Conservation (phyloP, 495 filamentous ascomycete species). For the Podospora comata region DNA sequence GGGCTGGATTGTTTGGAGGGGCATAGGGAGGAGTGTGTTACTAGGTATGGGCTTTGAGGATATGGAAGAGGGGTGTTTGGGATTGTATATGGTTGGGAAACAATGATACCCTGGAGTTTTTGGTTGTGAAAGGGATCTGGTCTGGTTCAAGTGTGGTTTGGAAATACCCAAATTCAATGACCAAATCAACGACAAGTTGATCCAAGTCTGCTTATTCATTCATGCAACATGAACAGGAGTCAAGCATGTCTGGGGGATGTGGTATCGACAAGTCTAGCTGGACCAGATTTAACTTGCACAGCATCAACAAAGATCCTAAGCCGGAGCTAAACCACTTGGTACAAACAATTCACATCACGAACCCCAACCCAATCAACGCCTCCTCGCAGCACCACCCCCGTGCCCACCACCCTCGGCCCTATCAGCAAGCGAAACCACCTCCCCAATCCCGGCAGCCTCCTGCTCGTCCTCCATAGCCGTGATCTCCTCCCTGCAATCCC, state of each 20-base stretch:
- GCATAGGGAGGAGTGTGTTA: constrained; percentile 69
- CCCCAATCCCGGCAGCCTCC: constrained; percentile 90
- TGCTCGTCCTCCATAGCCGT: constrained; percentile 91
- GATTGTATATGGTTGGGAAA: not conserved
- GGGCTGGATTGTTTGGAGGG: constrained; percentile 75
- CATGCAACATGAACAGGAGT: too few species aligned
- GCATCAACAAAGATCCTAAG: too few species aligned
- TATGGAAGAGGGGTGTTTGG: constrained; percentile 2
- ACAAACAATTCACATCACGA: not conserved
- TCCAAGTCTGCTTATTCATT: too few species aligned
- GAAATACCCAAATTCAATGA: too few species aligned
- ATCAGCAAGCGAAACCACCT: constrained; percentile 85
- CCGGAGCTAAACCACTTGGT: too few species aligned
- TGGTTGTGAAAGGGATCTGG: not conserved
- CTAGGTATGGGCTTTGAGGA: constrained; percentile 62
- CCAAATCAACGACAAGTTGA: too few species aligned
- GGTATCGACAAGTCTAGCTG: too few species aligned
- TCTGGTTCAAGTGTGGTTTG: not conserved
- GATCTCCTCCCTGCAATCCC: constrained; percentile 96
- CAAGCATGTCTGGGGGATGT: too few species aligned
- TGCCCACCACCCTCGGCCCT: constrained; percentile 52
- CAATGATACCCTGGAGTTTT: constrained; percentile 22
- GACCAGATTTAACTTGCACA: too few species aligned
- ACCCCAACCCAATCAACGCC: constrained; percentile 9
- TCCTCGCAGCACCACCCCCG: constrained; percentile 51